Evolutionary conservation across 148 eudicot species (phyloP), one percentile per base, ranked within the genome.

Genomic region (Cornus kousa): DNA sequence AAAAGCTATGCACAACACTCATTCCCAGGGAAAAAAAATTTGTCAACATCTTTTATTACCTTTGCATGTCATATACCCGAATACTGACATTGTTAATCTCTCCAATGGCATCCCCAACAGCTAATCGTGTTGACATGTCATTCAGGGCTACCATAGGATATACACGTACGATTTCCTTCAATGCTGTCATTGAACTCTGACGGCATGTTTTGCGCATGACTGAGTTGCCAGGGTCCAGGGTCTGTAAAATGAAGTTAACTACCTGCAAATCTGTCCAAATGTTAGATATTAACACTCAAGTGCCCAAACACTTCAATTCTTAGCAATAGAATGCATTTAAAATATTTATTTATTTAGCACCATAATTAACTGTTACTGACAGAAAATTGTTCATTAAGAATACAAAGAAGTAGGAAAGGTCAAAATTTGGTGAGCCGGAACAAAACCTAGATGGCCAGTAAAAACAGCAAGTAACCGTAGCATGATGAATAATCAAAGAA

Each of bases 21-120:
- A 43, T 43, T 43, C 48, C 48, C 8, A 43, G 8, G 8, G 8
- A 4, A 4, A 43, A 43, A 43, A 43, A 7, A 4, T 2, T 4
- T 7, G 7, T 43, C 48, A 43, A 35, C 37, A 50, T 71, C 59
- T 62, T 48, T 8, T 67, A 37, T 66, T 85, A 96, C 99, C 99
- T 96, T 80, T 90, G 97, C 93, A 92, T 87, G 85, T 96, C 99
- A 86, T 90, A 93, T 60, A 96, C 91, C 78, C 93, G 93, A 84
- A 96, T 91, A 85, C 35, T 86, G 67, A 94, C 90, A 81, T 76
- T 78, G 50, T 93, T 91, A 70, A 85, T 82, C 82, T 96, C 93
- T 53, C 89, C 90, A 81, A 96, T 86, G 72, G 97, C 99, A 89
- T 96, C 99, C 71, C 99, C 99, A 83, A 96, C 90, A 83, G 99